phyloP scores from a whole-genome alignment of 1,284 basidiomycete species.

The Macrocybe sp. region DNA sequence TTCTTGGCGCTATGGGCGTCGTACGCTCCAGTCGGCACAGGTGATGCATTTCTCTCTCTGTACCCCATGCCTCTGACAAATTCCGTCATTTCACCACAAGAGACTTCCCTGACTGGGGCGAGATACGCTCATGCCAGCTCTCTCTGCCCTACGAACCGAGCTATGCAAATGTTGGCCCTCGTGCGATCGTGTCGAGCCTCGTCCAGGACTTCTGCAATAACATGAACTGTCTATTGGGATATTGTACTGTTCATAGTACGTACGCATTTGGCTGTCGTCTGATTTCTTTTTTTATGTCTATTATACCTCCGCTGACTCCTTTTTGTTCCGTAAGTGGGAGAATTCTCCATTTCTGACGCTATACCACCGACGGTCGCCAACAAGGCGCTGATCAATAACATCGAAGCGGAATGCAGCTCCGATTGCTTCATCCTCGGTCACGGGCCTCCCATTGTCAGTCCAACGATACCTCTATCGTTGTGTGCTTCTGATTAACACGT shows the following conservation, averaged over 20 bases:
- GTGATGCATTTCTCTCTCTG: constrained; percentile 18
- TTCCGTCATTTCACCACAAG: constrained; percentile 9
- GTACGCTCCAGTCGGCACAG: constrained; percentile 27
- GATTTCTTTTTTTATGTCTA: not conserved
- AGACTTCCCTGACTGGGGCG: constrained; percentile 27
- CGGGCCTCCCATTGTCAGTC: constrained; percentile 4
- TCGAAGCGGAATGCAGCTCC: constrained; percentile 27
- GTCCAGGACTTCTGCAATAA: constrained; percentile 47
- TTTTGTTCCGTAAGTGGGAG: constrained; percentile 22
- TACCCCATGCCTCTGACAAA: not conserved
- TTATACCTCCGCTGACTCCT: not conserved
- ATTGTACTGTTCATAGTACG: constrained; percentile 41
- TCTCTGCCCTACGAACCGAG: constrained; percentile 14
- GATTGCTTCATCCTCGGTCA: constrained; percentile 33
- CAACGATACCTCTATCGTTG: not conserved
- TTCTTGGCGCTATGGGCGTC: constrained; percentile 22
- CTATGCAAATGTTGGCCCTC: constrained; percentile 7
- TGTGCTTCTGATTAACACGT: too few species aligned
- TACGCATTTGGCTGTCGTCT: not conserved
- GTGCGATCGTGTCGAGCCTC: constrained; percentile 20
- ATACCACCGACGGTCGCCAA: constrained; percentile 19
- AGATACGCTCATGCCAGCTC: constrained; percentile 8
- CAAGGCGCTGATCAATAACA: constrained; percentile 15
- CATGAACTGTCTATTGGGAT: constrained; percentile 45
- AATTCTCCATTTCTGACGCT: constrained; percentile 23